phyloP scores from a whole-genome alignment of 2,329 filamentous ascomycete genomes.

The Emmonsiellopsis sp. region DNA sequence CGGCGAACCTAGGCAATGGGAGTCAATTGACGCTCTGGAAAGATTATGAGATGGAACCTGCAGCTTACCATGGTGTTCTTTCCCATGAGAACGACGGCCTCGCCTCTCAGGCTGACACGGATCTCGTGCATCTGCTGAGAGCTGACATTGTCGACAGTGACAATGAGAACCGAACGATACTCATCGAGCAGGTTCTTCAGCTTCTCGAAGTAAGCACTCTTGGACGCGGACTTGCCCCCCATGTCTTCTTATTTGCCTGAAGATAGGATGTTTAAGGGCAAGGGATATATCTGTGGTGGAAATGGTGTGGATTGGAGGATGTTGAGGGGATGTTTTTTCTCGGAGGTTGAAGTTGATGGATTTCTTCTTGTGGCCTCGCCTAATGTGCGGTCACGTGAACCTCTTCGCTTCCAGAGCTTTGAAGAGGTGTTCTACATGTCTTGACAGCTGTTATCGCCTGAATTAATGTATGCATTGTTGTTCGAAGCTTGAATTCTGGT shows the following conservation, averaged over 20 bases:
- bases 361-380: conserved; percentile 29
- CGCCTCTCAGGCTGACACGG: conserved; percentile 75
- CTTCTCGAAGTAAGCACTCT: conserved; percentile 99
- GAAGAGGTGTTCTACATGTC: background rate
- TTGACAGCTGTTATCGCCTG: background rate
- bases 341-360: background rate
- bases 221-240: conserved; percentile 94
- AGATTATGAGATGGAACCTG: background rate
- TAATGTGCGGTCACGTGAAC: conserved; percentile 15
- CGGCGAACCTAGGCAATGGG: conserved; percentile 62
- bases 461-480: background rate
- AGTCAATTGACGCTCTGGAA: conserved; percentile 4
- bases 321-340: too few species aligned
- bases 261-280: conserved; percentile 98
- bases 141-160: conserved; percentile 97
- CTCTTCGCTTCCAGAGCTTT: background rate
- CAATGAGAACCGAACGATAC: conserved; percentile 97
- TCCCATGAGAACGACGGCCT: conserved; percentile 96
- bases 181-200: conserved; percentile 94
- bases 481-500: too few species aligned
- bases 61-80: conserved; percentile 96
- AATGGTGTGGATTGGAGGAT: background rate
- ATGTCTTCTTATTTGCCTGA: conserved; percentile 87
- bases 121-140: conserved; percentile 99
- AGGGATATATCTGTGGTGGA: conserved; percentile 43